Evolutionary conservation across 2,329 filamentous ascomycete species (phyloP).

Genomic region (Colletotrichum gloeosporioides): DNA sequence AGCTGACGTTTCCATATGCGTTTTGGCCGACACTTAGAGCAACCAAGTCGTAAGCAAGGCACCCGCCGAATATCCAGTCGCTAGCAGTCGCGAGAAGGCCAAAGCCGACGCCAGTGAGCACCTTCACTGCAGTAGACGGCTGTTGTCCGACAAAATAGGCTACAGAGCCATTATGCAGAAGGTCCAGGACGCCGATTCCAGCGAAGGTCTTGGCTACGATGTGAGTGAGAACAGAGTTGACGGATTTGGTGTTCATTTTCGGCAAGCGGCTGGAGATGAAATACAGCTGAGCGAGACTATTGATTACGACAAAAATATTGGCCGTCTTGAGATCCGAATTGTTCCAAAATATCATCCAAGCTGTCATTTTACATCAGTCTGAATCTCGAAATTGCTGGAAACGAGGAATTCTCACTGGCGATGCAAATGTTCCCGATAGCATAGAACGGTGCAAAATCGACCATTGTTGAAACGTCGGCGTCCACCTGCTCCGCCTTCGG

Average conservation of each 20-base stretch:
- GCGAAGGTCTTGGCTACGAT: slow-evolving; percentile 64
- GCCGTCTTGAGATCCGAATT: slow-evolving; percentile 50
- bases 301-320: slow-evolving; percentile 62
- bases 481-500: slow-evolving; percentile 40
- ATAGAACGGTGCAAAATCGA: slow-evolving; percentile 61
- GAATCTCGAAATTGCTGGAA: accelerated
- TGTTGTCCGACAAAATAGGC: slow-evolving; percentile 57
- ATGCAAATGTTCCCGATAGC: slow-evolving; percentile 63
- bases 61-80: slow-evolving; percentile 66
- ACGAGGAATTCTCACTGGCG: slow-evolving; percentile 45
- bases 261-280: slow-evolving; percentile 55
- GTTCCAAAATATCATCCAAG: slow-evolving; percentile 70
- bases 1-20: slow-evolving; percentile 43
- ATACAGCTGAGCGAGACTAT: slow-evolving; percentile 58
- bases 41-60: slow-evolving; percentile 63
- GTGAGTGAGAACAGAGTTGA: slow-evolving; percentile 60
- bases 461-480: slow-evolving; percentile 51
- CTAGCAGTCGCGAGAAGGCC: slow-evolving; percentile 51
- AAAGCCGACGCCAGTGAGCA: slow-evolving; percentile 59
- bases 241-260: slow-evolving; percentile 54
- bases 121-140: slow-evolving; percentile 52
- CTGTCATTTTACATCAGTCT: slow-evolving; percentile 25
- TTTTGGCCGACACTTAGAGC: slow-evolving; percentile 59
- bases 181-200: slow-evolving; percentile 63
- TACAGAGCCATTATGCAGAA: slow-evolving; percentile 62